phyloP scores from a whole-genome alignment of 1,139 yeast species.

The Blastobotrys elegans region DNA sequence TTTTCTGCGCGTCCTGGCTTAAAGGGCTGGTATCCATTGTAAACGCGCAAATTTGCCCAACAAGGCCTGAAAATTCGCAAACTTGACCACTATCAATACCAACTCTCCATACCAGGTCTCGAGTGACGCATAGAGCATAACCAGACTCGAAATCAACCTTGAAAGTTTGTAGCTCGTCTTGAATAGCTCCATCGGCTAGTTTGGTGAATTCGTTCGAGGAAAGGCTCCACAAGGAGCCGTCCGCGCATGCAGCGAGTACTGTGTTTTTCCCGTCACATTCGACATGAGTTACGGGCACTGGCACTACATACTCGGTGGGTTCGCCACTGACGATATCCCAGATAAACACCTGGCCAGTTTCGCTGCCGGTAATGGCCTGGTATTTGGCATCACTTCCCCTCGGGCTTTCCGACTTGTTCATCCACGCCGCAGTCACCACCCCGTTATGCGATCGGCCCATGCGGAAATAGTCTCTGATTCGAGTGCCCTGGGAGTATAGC shows the following conservation, averaged over 20 bases:
- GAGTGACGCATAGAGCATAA: conserved; percentile 20
- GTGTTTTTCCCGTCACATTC: conserved; percentile 24
- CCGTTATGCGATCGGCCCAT: conserved; percentile 26
- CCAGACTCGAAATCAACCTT: conserved; percentile 25
- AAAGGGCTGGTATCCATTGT: conserved; percentile 23
- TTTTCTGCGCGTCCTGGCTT: conserved; percentile 20
- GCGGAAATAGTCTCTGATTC: conserved; percentile 27
- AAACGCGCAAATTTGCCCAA: conserved; percentile 19
- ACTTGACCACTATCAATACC: not conserved
- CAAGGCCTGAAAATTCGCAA: not conserved
- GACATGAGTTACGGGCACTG: conserved; percentile 15
- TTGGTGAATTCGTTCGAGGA: not conserved
- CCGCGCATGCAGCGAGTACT: conserved; percentile 16
- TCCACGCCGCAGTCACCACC: conserved; percentile 31
- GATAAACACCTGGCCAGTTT: conserved; percentile 26
- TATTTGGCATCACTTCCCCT: conserved; percentile 14
- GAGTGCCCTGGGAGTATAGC: conserved; percentile 30
- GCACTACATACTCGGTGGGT: not conserved
- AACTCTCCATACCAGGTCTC: conserved; percentile 9
- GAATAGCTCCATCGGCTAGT: not conserved
- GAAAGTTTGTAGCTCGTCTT: conserved; percentile 5
- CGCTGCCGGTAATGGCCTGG: conserved; percentile 27
- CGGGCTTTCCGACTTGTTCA: conserved; percentile 28
- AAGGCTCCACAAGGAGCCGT: conserved; percentile 7
- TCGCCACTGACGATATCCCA: conserved; percentile 24